Evolutionary conservation across 257 asterid species (phyloP).

Genomic region (Nicotiana undulata): DNA sequence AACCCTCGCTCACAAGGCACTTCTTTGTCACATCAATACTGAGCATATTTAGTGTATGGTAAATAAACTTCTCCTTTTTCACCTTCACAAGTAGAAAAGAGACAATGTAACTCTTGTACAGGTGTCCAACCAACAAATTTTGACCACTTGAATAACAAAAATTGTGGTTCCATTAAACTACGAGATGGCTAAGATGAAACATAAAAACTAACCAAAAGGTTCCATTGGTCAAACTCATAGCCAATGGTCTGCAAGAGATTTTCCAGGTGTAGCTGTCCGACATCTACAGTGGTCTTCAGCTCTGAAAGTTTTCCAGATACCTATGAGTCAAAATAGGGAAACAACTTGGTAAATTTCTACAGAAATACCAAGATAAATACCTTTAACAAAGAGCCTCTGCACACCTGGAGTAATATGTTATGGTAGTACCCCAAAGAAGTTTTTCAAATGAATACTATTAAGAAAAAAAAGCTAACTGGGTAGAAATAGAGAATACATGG

Average conservation of each 20-base stretch:
- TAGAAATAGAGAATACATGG: background rate
- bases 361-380: background rate
- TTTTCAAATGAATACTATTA: background rate
- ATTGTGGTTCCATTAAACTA: background rate
- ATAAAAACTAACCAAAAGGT: conserved; percentile 38
- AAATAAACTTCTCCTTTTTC: conserved; percentile 43
- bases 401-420: conserved; percentile 1
- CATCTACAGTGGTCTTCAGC: conserved; percentile 49
- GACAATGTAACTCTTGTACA: conserved; percentile 1
- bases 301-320: conserved; percentile 57
- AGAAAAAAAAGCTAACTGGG: background rate
- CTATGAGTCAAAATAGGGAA: conserved; percentile 22
- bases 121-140: background rate
- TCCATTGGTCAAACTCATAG: conserved; percentile 50
- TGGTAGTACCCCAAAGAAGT: background rate
- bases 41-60: conserved; percentile 55
- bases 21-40: conserved; percentile 54
- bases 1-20: conserved; percentile 70
- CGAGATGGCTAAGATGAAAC: background rate
- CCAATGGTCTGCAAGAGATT: conserved; percentile 40
- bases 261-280: conserved; percentile 36
- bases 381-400: background rate
- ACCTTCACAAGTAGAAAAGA: conserved; percentile 32
- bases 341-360: conserved; percentile 5
- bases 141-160: background rate